Base-by-base conservation (phyloP, 495 filamentous ascomycete species). In the Pseudomonodictys pantanalensis region DNA sequence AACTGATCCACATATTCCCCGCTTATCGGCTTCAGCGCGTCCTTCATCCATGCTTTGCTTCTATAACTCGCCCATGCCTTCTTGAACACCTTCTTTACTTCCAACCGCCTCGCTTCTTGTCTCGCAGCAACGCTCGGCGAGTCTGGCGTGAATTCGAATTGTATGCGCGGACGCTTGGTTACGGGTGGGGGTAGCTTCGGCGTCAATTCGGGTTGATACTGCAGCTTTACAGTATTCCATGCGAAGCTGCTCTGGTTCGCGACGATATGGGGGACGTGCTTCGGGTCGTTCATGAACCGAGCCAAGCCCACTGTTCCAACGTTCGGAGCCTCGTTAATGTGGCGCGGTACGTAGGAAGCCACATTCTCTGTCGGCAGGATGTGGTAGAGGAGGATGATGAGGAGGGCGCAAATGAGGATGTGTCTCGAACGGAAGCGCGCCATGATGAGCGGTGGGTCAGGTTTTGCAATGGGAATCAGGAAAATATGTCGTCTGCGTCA, bases 1-100 rank as follows among this genome's bases (percentile, higher is more conserved):
- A 86, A 86, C 3, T 75, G 73, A 58, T 80, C 73, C 23, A 71
- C 62, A 35, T 33, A 38, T 2, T 69, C 64, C 22, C 67, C 71
- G 9, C 66, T 64, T 3, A 75, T 32, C 0, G 72, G 72, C n/a
- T 62, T 58, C 20, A 75, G 55, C 53, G 72, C 72, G 43, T 75
- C 72, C 33, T 68, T 57, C 56, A 69, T 56, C 72, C 72, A 75
- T 6, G 72, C 72, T 32, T 70, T 50, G 26, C 66, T 39, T 42
- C 58, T 69, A 51, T 75, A 75, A 17, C 60, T 50, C 18, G 42
- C 45, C 72, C 72, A 75, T 41, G 53, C 62, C 33, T 68, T 67
- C 49, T 64, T 30, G 32, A 75, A 72, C 3, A 65, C 69, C 24
- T 38, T 42, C 52, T 69, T 67, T 47, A 75, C 69, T 23, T 60